Conservation (phyloP, 192 early-diverging fungal genomes). For the Dissophora ornata region DNA sequence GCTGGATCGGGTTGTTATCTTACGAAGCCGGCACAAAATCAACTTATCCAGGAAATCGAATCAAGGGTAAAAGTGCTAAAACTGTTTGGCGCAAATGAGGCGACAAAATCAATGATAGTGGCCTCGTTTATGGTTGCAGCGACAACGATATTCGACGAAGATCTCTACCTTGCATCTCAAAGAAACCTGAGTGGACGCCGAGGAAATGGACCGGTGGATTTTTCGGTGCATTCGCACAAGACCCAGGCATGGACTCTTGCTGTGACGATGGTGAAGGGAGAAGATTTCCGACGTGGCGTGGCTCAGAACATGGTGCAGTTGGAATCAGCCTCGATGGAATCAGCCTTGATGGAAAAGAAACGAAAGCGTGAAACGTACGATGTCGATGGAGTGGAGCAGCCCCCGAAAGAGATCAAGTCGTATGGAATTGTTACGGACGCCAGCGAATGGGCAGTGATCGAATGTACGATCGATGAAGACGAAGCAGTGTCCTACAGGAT, state of each 20-base stretch:
- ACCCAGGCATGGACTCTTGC: not conserved
- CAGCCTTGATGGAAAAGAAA: slow-evolving; percentile 16
- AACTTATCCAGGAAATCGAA: slow-evolving; percentile 4
- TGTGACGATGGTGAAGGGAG: slow-evolving; percentile 27
- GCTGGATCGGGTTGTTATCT: too few relatives aligned
- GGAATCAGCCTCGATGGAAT: slow-evolving; percentile 2
- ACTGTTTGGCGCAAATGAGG: slow-evolving; percentile 9
- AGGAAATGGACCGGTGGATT: slow-evolving; percentile 16
- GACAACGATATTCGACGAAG: slow-evolving; percentile 16
- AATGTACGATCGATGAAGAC: slow-evolving; percentile 8
- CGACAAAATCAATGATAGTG: slow-evolving; percentile 21
- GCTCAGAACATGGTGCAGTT: slow-evolving; percentile 27
- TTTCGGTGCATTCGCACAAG: slow-evolving; percentile 15
- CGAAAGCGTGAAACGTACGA: slow-evolving; percentile 8
- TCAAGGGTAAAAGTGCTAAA: not conserved
- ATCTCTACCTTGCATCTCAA: slow-evolving; percentile 11
- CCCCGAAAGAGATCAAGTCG: not conserved
- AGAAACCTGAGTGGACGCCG: slow-evolving; percentile 12
- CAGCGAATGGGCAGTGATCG: not conserved
- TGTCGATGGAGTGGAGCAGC: slow-evolving; percentile 17
- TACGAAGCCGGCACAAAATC: not conserved
- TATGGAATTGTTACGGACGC: slow-evolving; percentile 27
- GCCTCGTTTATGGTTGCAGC: slow-evolving; percentile 3
- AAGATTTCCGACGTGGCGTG: slow-evolving; percentile 1
- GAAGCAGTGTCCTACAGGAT: slow-evolving; percentile 10